These are phyloP conservation scores for Elaeagnus macrophylla DNA, from an alignment of 306 rosid genomes.

Conservation along the genomic window DNA sequence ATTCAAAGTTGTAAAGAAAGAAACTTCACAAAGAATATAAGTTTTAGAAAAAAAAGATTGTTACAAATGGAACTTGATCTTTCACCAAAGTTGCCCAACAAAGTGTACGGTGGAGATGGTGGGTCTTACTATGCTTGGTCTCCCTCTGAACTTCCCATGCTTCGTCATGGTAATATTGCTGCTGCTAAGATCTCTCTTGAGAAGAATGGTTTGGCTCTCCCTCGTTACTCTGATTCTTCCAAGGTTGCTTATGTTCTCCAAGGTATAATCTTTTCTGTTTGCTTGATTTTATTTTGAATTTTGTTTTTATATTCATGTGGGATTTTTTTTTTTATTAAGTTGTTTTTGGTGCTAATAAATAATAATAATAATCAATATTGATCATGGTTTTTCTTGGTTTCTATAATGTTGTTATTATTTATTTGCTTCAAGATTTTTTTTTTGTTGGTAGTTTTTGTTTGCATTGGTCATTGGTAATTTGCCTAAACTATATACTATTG, in stretches of 20 bases:
- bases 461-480: too few species aligned
- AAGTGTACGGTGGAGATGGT: conserved; percentile 47
- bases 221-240: conserved; percentile 63
- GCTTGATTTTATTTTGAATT: neutral
- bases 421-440: too few species aligned
- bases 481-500: too few species aligned
- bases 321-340: neutral
- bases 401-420: too few species aligned
- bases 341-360: neutral
- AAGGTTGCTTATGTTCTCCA: conserved; percentile 73
- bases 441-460: too few species aligned
- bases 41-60: neutral
- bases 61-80: conserved; percentile 58
- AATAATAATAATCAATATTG: too few species aligned
- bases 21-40: too few species aligned
- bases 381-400: too few species aligned
- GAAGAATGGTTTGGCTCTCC: conserved; percentile 65
- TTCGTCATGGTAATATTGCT: conserved; percentile 59
- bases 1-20: too few species aligned
- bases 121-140: conserved; percentile 65
- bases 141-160: conserved; percentile 72
- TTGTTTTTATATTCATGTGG: too few species aligned
- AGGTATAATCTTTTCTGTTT: conserved; percentile 27
- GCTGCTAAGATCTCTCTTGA: conserved; percentile 61
- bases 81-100: conserved; percentile 56